Evolutionary conservation across 305 asterid species (phyloP).

Genomic region (Striga hermonthica): DNA sequence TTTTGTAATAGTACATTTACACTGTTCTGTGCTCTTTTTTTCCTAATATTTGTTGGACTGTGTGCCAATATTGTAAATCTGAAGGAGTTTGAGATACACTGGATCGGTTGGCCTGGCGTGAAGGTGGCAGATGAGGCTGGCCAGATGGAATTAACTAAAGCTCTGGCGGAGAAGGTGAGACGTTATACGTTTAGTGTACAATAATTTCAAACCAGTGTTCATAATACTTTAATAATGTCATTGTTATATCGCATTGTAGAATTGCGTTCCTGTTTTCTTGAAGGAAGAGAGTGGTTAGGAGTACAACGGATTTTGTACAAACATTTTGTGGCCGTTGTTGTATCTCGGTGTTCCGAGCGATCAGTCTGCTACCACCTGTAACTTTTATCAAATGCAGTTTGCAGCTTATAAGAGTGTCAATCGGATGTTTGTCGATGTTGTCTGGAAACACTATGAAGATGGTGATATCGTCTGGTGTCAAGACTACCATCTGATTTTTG

Average conservation of each 20-base stretch:
- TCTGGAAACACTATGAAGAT: conserved; percentile 61
- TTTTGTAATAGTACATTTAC: not conserved
- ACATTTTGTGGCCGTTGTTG: conserved; percentile 75
- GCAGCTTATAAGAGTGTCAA: conserved; percentile 69
- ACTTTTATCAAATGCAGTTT: conserved; percentile 75
- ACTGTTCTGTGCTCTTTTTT: not conserved
- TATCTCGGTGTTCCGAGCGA: conserved; percentile 83
- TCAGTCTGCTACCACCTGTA: conserved; percentile 71
- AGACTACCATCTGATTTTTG: conserved; percentile 85
- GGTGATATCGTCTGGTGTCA: conserved; percentile 86
- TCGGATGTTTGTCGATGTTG: conserved; percentile 81
- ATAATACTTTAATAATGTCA: conserved; percentile 19
- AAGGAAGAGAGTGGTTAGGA: conserved; percentile 71
- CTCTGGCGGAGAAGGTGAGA: conserved; percentile 80
- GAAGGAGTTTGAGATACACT: conserved; percentile 73
- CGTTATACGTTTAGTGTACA: not conserved
- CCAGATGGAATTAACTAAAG: conserved; percentile 59
- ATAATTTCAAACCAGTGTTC: conserved; percentile 15
- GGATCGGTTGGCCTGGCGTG: conserved; percentile 93
- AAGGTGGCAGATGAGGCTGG: conserved; percentile 80
- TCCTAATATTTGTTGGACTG: not conserved
- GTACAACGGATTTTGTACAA: conserved; percentile 78
- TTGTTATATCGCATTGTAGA: conserved; percentile 37
- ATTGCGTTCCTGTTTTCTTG: conserved; percentile 75
- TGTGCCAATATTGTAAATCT: conserved; percentile 46